A percentile compares a stretch with the other conserved stretches of the same genome.
Evolutionary conservation across 108 stramenopile genomes (phyloP).

Genomic region (Nitzschia inconspicua): DNA sequence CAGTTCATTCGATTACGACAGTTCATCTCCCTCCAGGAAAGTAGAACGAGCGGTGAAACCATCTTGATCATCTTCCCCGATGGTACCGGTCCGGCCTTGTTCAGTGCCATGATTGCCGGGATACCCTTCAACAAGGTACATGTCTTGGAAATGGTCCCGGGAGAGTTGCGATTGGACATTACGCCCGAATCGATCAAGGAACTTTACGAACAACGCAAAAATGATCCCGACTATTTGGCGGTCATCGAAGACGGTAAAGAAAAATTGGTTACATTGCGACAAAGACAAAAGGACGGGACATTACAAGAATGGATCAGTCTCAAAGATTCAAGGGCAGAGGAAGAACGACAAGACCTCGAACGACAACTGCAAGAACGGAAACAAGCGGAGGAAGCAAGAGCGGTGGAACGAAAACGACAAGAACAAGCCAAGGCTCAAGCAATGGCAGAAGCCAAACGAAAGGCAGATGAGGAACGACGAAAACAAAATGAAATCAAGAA

Average conservation of each 20-base stretch:
- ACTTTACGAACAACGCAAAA: conserved; percentile 19
- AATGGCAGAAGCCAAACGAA: background rate
- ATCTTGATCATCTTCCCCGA: conserved; percentile 74
- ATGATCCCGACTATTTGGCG: conserved; percentile 3
- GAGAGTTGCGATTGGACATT: conserved; percentile 62
- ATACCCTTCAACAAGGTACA: conserved; percentile 67
- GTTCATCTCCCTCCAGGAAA: conserved; percentile 65
- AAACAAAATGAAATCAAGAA: background rate
- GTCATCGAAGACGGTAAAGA: conserved; percentile 23
- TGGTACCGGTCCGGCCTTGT: conserved; percentile 71
- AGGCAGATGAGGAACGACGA: background rate
- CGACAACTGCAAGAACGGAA: conserved; percentile 10
- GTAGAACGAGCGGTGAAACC: conserved; percentile 71
- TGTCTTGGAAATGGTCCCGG: conserved; percentile 57
- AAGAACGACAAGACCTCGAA: conserved; percentile 10
- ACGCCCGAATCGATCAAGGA: conserved; percentile 15
- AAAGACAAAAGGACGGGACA: conserved; percentile 20
- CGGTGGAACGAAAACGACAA: too few relatives aligned
- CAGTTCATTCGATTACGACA: conserved; percentile 70
- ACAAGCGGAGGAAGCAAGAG: background rate
- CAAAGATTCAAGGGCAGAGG: conserved; percentile 1
- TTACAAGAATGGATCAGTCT: background rate
- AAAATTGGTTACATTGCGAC: conserved; percentile 19
- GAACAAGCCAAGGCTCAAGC: background rate
- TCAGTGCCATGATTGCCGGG: conserved; percentile 76